These are phyloP conservation scores for Vitis amurensis DNA, from an alignment of 164 flowering plant genomes.

Conservation along the genomic window DNA sequence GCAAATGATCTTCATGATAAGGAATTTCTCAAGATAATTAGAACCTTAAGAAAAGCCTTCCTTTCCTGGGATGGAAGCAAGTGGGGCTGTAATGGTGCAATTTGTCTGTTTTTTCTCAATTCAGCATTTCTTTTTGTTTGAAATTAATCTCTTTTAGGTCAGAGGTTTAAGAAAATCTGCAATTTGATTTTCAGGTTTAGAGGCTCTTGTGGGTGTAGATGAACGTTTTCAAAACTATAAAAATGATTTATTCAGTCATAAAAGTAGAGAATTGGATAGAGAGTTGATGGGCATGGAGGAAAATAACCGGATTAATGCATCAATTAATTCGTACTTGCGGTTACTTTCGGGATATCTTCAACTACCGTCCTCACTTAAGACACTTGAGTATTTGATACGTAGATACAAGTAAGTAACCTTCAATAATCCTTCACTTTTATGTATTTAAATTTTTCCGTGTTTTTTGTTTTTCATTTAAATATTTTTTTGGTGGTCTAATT, in stretches of 20 bases:
- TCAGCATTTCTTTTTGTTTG: background rate
- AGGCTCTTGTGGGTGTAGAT: constrained; percentile 51
- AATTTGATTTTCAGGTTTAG: constrained; percentile 54
- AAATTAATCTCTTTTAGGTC: background rate
- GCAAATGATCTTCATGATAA: too few species aligned
- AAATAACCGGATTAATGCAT: constrained; percentile 51
- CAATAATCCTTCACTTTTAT: background rate
- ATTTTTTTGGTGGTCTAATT: background rate
- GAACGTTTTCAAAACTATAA: constrained; percentile 57
- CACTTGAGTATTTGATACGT: constrained; percentile 85
- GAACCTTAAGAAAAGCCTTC: too few species aligned
- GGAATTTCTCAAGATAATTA: too few species aligned
- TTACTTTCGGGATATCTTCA: constrained; percentile 71
- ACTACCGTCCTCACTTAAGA: constrained; percentile 54
- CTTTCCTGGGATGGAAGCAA: too few species aligned
- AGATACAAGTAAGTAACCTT: constrained; percentile 69
- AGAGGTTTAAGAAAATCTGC: background rate
- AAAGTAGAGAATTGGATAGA: constrained; percentile 71
- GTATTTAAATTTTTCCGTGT: too few species aligned
- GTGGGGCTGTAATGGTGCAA: too few species aligned
- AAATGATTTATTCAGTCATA: constrained; percentile 64
- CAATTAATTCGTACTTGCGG: constrained; percentile 61
- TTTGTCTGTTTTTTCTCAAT: background rate
- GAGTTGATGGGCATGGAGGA: constrained; percentile 64
- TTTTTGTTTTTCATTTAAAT: background rate